Evolutionary conservation across 2,329 filamentous ascomycete genomes (phyloP).

Genomic region (Knufia petricola): DNA sequence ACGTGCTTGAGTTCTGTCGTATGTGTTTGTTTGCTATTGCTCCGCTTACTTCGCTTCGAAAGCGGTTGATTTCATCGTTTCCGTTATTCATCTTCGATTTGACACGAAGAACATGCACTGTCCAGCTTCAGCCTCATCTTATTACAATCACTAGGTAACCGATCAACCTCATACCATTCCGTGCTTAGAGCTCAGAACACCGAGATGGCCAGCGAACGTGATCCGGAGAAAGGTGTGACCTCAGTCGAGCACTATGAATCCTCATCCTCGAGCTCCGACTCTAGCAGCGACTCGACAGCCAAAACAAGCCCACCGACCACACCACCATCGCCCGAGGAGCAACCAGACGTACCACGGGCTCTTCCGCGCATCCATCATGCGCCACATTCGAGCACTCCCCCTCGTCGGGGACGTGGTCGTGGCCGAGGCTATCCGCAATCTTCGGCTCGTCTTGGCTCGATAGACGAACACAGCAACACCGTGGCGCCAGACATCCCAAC

Average conservation of each 20-base stretch:
- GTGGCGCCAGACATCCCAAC: conserved; percentile 8
- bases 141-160: no score
- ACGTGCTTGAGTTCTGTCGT: no score
- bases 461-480: conserved; percentile 8
- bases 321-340: neutral
- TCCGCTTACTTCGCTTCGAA: neutral
- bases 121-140: no score
- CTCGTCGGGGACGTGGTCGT: neutral
- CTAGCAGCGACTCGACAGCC: neutral
- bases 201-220: neutral
- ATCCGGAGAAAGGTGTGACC: neutral
- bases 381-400: neutral
- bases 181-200: no score
- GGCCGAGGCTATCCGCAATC: neutral
- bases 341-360: neutral
- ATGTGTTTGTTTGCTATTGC: no score
- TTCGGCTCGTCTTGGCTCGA: conserved; percentile 6
- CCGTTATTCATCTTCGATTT: no score
- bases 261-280: neutral
- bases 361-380: neutral
- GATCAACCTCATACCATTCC: no score
- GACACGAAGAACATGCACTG: no score
- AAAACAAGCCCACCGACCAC: neutral
- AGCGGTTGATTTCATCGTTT: no score
- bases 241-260: neutral